Percentiles rank a stretch among this genome's conserved stretches.
Evolutionary conservation across 768 basidiomycete genomes (phyloP).

Genomic region (Omphalotus guepiniiformis): DNA sequence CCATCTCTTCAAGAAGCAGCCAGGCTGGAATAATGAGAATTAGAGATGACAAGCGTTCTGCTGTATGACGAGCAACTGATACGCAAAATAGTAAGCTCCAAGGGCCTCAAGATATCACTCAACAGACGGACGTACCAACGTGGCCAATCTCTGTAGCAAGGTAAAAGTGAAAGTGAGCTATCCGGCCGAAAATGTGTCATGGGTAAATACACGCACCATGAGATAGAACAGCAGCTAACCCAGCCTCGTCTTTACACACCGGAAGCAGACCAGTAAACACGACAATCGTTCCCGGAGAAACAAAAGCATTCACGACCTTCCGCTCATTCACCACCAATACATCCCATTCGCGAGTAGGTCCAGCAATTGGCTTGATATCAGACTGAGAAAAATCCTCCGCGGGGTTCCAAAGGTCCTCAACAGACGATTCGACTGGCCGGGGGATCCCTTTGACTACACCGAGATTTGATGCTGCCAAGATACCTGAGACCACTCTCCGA

Average conservation of each 20-base stretch:
- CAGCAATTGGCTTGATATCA: conserved; percentile 20
- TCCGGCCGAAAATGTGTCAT: background rate
- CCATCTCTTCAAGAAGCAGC: conserved; percentile 37
- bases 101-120: background rate
- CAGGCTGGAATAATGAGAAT: conserved; percentile 35
- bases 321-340: conserved; percentile 75
- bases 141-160: conserved; percentile 69
- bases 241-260: conserved; percentile 70
- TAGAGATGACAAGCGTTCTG: conserved; percentile 51
- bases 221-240: conserved; percentile 77
- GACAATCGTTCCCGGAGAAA: conserved; percentile 69
- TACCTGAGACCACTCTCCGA: conserved; percentile 59
- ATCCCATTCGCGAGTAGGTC: conserved; percentile 50
- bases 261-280: conserved; percentile 90
- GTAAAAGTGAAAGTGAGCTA: background rate
- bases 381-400: conserved; percentile 14
- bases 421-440: background rate
- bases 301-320: conserved; percentile 73
- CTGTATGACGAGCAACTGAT: conserved; percentile 26
- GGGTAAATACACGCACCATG: conserved; percentile 53
- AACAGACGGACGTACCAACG: conserved; percentile 42
- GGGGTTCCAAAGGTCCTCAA: too few species aligned
- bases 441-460: conserved; percentile 45
- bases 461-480: conserved; percentile 69
- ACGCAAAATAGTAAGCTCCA: background rate